Conservation (phyloP, 306 rosid species). For the Cicer chorassanicum region DNA sequence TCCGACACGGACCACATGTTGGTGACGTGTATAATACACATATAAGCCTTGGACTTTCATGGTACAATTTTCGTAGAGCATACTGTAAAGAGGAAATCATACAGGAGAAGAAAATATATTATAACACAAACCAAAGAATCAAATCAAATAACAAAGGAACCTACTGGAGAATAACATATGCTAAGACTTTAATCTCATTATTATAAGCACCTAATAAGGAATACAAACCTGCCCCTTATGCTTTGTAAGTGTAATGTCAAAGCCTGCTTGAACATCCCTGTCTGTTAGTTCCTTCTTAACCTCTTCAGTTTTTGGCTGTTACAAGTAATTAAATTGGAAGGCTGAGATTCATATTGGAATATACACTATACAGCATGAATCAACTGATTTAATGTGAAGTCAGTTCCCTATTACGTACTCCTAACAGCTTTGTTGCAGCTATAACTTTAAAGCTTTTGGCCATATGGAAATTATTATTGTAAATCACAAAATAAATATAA, state of each 20-base stretch:
- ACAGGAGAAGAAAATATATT: constrained; percentile 6
- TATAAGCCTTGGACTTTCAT: constrained; percentile 94
- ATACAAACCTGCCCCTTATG: constrained; percentile 81
- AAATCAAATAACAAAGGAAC: constrained; percentile 29
- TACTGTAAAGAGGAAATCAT: constrained; percentile 59
- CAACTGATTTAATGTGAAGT: constrained; percentile 9
- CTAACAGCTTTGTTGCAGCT: constrained; percentile 12
- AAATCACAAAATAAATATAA: neutral
- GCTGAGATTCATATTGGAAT: constrained; percentile 38
- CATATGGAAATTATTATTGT: neutral
- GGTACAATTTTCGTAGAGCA: constrained; percentile 93
- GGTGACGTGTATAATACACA: constrained; percentile 87
- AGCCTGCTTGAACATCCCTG: constrained; percentile 83
- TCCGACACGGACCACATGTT: constrained; percentile 95
- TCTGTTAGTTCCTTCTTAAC: constrained; percentile 79
- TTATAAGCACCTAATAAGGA: constrained; percentile 28
- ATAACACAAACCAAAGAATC: constrained; percentile 33
- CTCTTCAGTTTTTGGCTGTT: constrained; percentile 89
- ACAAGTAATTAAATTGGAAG: constrained; percentile 43
- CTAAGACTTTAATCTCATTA: constrained; percentile 37
- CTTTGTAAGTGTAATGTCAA: constrained; percentile 86
- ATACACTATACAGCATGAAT: constrained; percentile 12
- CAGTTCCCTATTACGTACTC: constrained; percentile 1
- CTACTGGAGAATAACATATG: constrained; percentile 8
- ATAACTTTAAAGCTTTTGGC: constrained; percentile 11